These are phyloP conservation scores for Schizochytrium sp. DNA, from an alignment of 108 stramenopile genomes.

Conservation along the genomic window DNA sequence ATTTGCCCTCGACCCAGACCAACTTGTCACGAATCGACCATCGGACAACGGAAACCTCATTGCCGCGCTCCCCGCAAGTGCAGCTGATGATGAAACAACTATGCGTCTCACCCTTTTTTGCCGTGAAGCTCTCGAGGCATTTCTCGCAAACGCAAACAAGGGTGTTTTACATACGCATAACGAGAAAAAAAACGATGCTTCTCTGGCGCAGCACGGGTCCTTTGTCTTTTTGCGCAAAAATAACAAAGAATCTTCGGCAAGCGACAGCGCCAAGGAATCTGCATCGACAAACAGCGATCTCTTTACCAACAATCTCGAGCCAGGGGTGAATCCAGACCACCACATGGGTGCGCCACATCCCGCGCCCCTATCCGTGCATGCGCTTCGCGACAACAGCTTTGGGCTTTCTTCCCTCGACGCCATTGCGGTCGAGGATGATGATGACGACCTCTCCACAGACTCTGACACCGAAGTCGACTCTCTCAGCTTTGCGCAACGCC, in stretches of 20 bases:
- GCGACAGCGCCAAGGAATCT: not conserved
- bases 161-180: not conserved
- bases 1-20: not conserved
- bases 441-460: too few species aligned
- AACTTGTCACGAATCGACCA: not conserved
- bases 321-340: too few species aligned
- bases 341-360: too few species aligned
- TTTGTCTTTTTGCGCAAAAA: not conserved
- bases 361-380: too few species aligned
- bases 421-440: too few species aligned
- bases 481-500: not conserved
- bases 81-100: too few species aligned
- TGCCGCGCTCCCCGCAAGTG: not conserved
- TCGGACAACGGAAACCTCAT: not conserved
- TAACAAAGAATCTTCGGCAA: not conserved
- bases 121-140: not conserved
- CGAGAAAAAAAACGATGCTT: not conserved
- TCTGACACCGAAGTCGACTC: too few species aligned
- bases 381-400: too few species aligned
- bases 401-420: too few species aligned
- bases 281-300: too few species aligned
- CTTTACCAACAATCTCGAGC: too few species aligned
- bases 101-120: not conserved
- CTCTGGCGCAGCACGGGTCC: not conserved
- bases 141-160: not conserved